phyloP scores from a whole-genome alignment of 2,329 filamentous ascomycete species.

The Pseudogymnoascus sp. region DNA sequence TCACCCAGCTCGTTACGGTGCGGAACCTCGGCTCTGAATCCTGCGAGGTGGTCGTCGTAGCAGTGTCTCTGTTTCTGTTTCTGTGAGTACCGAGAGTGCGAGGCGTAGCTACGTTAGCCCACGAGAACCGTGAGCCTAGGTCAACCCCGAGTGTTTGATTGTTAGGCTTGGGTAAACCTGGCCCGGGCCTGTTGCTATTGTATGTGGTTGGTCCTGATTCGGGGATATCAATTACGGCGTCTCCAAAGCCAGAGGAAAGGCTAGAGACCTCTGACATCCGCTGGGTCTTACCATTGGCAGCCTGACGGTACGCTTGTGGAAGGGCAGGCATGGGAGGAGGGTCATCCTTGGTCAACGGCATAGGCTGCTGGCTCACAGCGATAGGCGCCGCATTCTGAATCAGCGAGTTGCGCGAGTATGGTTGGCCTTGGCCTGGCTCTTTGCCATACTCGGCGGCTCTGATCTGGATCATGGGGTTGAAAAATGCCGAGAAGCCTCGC shows the following conservation, averaged over 20 bases:
- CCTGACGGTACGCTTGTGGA: not conserved
- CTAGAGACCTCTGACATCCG: slow-evolving; percentile 40
- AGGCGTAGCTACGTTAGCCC: slow-evolving; percentile 17
- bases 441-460: not conserved
- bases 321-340: slow-evolving; percentile 25
- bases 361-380: not conserved
- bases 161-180: not conserved
- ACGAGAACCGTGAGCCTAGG: slow-evolving; percentile 23
- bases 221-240: slow-evolving; percentile 47
- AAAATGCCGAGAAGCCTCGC: slow-evolving; percentile 1
- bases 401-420: not conserved
- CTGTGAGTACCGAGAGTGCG: slow-evolving; percentile 10
- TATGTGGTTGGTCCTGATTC: slow-evolving; percentile 16
- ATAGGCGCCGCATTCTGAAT: slow-evolving; percentile 1
- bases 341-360: not conserved
- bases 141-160: not conserved
- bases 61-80: slow-evolving; percentile 23
- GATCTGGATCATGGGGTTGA: not conserved
- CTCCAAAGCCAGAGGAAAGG: slow-evolving; percentile 55
- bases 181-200: slow-evolving; percentile 7
- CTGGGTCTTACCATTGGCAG: not conserved
- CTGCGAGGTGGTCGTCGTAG: slow-evolving; percentile 24
- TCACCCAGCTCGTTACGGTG: slow-evolving; percentile 54
- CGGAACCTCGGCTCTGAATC: slow-evolving; percentile 43
- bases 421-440: not conserved